phyloP scores from a whole-genome alignment of 345 rosid genomes.

The Linum lewisii region DNA sequence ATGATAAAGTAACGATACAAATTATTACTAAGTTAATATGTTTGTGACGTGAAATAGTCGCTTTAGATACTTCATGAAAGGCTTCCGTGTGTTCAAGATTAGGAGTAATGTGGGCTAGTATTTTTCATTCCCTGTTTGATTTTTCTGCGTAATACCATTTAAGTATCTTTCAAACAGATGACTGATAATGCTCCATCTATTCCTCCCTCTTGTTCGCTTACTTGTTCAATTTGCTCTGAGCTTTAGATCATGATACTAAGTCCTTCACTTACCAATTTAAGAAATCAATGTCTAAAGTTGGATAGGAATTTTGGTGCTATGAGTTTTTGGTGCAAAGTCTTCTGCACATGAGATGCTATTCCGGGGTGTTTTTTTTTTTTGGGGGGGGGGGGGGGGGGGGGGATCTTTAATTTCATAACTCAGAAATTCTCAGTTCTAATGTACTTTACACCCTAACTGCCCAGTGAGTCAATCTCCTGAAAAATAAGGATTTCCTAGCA shows the following conservation, averaged over 20 bases:
- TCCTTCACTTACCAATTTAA: neutral
- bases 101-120: neutral
- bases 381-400: too few relatives aligned
- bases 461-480: too few relatives aligned
- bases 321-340: neutral
- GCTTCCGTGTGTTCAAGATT: neutral
- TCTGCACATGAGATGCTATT: neutral
- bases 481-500: too few relatives aligned
- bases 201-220: neutral
- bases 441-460: too few relatives aligned
- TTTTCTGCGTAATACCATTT: neutral
- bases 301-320: neutral
- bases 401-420: too few relatives aligned
- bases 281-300: neutral
- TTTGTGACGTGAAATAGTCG: neutral
- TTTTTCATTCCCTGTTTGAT: neutral
- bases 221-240: neutral
- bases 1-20: neutral
- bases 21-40: neutral
- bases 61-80: neutral
- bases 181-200: neutral
- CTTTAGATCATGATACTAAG: neutral
- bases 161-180: neutral
- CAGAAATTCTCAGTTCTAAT: too few relatives aligned
- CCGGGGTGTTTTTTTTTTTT: too few relatives aligned